Evolutionary conservation across 164 flowering plant genomes (phyloP), one percentile per base, ranked within the genome.

Genomic region (Euptelea pleiosperma): DNA sequence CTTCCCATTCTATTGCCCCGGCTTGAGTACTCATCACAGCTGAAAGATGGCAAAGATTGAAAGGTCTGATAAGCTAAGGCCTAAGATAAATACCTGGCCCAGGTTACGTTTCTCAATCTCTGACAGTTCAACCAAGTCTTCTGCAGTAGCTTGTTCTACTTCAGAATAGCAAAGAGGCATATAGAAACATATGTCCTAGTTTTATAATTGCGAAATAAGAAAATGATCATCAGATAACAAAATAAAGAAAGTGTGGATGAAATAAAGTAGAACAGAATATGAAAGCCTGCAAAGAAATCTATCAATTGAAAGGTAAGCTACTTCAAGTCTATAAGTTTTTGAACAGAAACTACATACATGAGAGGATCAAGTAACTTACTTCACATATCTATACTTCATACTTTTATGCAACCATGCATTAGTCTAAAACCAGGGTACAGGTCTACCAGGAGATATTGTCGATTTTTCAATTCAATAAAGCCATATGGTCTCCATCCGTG

Each of bases 51-150:
- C 4, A 39, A 3, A 63, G 22, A 31, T 34, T 11, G 2, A 43
- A 52, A 45, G n/a, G 24, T n/a, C n/a, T 8, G 24, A 46, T 45
- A 43, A 60, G 44, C 21, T 49, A 8, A 64, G 53, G 49, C n/a
- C 26, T 31, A 34, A 35, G 52, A 94, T n/a, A n/a, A n/a, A n/a
- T n/a, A n/a, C 99, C 97, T 94, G 90, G 35, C 98, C 96, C 45
- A 85, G 68, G 73, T 83, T 85, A 25, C 70, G 68, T 64, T 84
- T 94, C 79, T 86, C 96, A 48, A 94, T 83, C 73, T 94, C 96
- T 39, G 89, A 81, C n/a, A 94, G 93, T 73, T 87, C 96, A 50
- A 81, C 84, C 49, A 94, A 75, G 66, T 89, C 99, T 67, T 94
- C 98, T 39, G 78, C 67, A 52, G 81, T 71, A 42, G 70, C 80